These are phyloP conservation scores for Saccharomyces paradoxus DNA, from an alignment of 805 yeast species.

Conservation along the genomic window DNA sequence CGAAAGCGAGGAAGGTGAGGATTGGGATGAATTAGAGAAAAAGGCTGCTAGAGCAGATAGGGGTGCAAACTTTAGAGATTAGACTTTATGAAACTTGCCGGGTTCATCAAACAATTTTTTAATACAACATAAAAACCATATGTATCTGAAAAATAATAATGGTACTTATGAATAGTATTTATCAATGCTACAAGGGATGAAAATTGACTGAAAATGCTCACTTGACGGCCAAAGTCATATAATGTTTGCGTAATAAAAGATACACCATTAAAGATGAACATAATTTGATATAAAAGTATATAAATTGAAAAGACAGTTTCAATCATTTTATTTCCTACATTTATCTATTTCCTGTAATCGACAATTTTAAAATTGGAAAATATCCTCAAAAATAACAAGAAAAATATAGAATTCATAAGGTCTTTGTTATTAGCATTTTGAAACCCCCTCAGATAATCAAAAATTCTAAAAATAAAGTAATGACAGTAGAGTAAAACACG, in stretches of 20 bases:
- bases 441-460: conserved; percentile 9
- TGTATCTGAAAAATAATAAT: neutral
- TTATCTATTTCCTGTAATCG: neutral
- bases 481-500: neutral
- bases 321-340: neutral
- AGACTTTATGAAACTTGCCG: neutral
- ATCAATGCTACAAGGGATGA: neutral
- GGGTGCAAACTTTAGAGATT: conserved; percentile 23
- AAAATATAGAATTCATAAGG: conserved; percentile 2
- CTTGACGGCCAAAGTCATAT: neutral
- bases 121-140: neutral
- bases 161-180: neutral
- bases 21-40: conserved; percentile 34
- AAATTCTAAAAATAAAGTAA: neutral
- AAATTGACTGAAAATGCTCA: neutral
- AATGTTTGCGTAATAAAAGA: neutral
- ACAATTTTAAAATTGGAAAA: neutral
- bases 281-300: neutral
- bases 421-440: neutral
- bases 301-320: neutral
- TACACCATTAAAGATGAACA: neutral
- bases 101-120: neutral
- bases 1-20: conserved; percentile 34
- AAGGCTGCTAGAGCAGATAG: conserved; percentile 35
- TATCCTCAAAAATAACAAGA: neutral